Conservation (phyloP, 805 yeast genomes). For the Myxozyma lipomycoides region DNA sequence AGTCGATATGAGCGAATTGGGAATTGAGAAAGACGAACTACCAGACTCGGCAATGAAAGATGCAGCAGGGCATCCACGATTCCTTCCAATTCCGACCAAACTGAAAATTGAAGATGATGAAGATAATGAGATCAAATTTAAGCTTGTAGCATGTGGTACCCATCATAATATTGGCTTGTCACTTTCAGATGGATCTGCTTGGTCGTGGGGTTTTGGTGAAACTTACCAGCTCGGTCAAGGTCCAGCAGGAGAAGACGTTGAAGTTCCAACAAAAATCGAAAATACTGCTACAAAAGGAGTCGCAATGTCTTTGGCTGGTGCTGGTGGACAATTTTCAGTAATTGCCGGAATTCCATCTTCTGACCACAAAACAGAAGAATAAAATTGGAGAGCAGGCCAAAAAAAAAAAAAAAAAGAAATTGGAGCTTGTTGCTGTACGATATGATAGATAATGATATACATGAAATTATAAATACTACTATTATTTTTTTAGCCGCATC, state of each 20-base stretch:
- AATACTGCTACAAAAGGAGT: slow-evolving; percentile 90
- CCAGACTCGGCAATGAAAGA: slow-evolving; percentile 76
- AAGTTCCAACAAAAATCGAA: slow-evolving; percentile 78
- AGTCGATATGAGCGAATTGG: slow-evolving; percentile 89
- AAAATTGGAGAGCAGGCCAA: neutral
- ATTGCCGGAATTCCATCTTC: slow-evolving; percentile 61
- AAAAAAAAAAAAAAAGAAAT: slow-evolving; percentile 1
- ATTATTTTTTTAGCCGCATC: neutral
- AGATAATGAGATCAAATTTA: slow-evolving; percentile 29
- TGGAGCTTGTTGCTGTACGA: neutral
- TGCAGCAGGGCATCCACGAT: slow-evolving; percentile 68
- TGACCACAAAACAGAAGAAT: neutral
- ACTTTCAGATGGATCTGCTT: slow-evolving; percentile 69
- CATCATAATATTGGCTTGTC: slow-evolving; percentile 90
- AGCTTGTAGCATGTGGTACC: slow-evolving; percentile 71
- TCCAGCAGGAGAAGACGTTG: slow-evolving; percentile 79
- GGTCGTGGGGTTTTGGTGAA: slow-evolving; percentile 98
- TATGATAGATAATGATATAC: neutral
- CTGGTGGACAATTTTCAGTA: slow-evolving; percentile 94
- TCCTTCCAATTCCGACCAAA: slow-evolving; percentile 80
- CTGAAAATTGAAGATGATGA: slow-evolving; percentile 40
- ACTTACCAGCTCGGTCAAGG: slow-evolving; percentile 96
- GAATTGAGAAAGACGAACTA: slow-evolving; percentile 60
- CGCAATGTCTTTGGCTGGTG: slow-evolving; percentile 69
- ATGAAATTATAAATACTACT: neutral